Evolutionary conservation across 805 yeast species (phyloP), one percentile per base, ranked within the genome.

Genomic region (Starmera amethionina): DNA sequence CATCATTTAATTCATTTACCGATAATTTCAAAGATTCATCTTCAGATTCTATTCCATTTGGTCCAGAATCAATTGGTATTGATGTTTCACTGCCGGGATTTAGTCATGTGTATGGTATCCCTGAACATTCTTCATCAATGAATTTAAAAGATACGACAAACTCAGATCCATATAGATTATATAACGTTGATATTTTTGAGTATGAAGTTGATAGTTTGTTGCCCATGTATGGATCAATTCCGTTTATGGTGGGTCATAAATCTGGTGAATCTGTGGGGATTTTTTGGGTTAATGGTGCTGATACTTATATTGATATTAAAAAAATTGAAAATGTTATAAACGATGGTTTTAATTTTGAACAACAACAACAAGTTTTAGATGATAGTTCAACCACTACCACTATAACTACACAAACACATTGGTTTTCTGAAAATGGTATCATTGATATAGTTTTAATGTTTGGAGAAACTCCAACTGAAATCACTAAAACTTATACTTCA

Each of bases 151-250:
- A 84, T 47, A 89, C 97, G 0, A 40, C 59, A 2, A 48, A 45
- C 2, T 46, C 53, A 2, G 83, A 80, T 40, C 97, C 97, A 3
- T 93, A 93, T 59, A 70, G 98, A 35, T 65, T 93, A 34, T 93
- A 64, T 67, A 90, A 93, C 51, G 97, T 89, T 27, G 99, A 93
- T 58, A 90, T 90, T 30, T 93, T 93, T 61, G 97, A 93, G 60
- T 93, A 93, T 57, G 94, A 85, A 49, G 69, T 80, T 2, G 75
- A 84, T 45, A 81, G 95, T 32, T 77, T 79, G 41, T 68, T 82
- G 69, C 87, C 97, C 36, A 88, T 89, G 95, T 93, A 93, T 55
- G 99, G 99, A 1, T 68, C 95, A 0, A 86, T 93, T 50, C 98
- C 99, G 3, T 77, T 89, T 35, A 69, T 93, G 73, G 63, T 86